Percentiles rank a stretch among this genome's conserved stretches.
phyloP scores from a whole-genome alignment of 495 filamentous ascomycete genomes.

The Penicillium steckii region DNA sequence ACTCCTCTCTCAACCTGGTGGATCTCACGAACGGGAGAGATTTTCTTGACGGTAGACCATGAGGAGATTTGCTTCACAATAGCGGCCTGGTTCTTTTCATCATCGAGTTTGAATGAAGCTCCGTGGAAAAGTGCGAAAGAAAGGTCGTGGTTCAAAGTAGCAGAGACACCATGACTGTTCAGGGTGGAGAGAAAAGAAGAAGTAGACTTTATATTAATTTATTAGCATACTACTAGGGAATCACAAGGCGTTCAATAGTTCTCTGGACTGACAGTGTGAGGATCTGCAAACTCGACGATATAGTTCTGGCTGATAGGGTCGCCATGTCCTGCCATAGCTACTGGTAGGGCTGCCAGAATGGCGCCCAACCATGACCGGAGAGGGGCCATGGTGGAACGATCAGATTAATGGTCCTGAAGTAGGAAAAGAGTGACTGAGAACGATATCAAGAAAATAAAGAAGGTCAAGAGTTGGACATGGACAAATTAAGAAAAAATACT shows the following conservation, averaged over 20 bases:
- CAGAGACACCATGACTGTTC: conserved; percentile 4
- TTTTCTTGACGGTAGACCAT: conserved; percentile 9
- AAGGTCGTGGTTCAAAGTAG: conserved; percentile 9
- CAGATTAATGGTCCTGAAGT: not conserved
- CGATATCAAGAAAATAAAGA: not conserved
- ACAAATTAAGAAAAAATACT: too few species aligned
- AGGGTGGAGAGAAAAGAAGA: conserved; percentile 12
- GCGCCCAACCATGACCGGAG: conserved; percentile 10
- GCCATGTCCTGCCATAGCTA: conserved; percentile 15
- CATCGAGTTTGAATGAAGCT: conserved; percentile 14
- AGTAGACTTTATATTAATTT: conserved; percentile 2
- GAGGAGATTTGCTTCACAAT: conserved; percentile 14
- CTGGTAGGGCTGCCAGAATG: conserved; percentile 8
- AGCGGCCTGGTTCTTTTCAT: conserved; percentile 4
- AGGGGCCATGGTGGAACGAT: conserved; percentile 9
- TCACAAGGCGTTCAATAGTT: not conserved
- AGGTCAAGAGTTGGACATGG: too few species aligned
- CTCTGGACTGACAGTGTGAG: conserved; percentile 4
- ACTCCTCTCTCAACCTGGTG: not conserved
- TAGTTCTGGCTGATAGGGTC: conserved; percentile 15
- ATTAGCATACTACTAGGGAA: not conserved
- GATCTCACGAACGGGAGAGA: conserved; percentile 13
- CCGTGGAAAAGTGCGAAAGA: conserved; percentile 19
- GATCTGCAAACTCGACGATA: conserved; percentile 21
- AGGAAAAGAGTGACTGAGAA: not conserved